Base-by-base conservation (phyloP, 1,284 basidiomycete species). In the Ceratobasidium theobromae region DNA sequence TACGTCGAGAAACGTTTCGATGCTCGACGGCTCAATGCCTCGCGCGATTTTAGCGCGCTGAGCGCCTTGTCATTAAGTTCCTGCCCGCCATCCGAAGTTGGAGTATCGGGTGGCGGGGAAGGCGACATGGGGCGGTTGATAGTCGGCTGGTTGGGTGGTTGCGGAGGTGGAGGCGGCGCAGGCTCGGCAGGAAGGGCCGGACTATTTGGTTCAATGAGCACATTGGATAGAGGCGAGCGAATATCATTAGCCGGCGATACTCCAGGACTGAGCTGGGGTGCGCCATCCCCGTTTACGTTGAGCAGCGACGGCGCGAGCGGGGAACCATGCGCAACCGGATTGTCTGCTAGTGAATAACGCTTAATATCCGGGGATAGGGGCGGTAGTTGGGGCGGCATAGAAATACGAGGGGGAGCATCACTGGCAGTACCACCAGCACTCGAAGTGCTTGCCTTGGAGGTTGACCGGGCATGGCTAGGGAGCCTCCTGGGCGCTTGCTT, bases 1-100 rank as follows among this genome's bases (percentile, higher is more conserved):
- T 97, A 99, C 0, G 91, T 91, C 64, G 95, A 98, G 79, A 96
- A 99, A 0, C 96, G 89, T 75, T 98, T 98, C 27, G 93, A 95
- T 2, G 96, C 96, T 43, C 96, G 83, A 9, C 96, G 86, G 73
- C 96, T 93, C 18, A 98, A 82, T 0, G 88, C 85, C 71, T 97
- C 95, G 46, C 86, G 86, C 70, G 88, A 86, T 75, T 95, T 91
- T 45, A 99, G 82, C 0, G 93, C 93, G 9, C 92, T 92, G 14
- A 98, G 82, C 6, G 93, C 95, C 64, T 85, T 86, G 4, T 86
- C 89, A 27, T 89, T 87, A 2, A 80, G 76, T 30, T 80, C 72
- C 2, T 76, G 72, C 14, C 52, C 38, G 82, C 82, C 5, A 78
- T 75, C 2, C 79, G 77, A 65, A 32, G 38, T 65, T 4, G 81